Percentiles rank a stretch among this genome's conserved stretches.
Conservation (phyloP, 306 rosid genomes). For the Fagus sylvatica region DNA sequence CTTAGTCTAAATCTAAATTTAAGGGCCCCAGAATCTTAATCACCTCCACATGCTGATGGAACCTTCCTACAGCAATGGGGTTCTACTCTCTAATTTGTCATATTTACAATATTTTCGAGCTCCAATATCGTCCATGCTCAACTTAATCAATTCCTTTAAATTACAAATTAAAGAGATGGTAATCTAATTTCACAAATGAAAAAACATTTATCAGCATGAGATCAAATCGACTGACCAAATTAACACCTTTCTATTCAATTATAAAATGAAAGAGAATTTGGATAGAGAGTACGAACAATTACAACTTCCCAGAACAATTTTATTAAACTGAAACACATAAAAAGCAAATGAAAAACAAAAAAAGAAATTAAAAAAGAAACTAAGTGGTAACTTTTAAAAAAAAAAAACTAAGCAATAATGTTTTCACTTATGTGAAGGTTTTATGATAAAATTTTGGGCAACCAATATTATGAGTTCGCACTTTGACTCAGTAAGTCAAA, state of each 20-base stretch:
- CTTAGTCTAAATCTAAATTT: not conserved
- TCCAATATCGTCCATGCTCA: not conserved
- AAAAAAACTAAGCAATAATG: not conserved
- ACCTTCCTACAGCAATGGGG: not conserved
- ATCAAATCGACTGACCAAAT: conserved; percentile 22
- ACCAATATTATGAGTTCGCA: too few relatives aligned
- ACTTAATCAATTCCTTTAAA: not conserved
- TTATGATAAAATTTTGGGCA: too few relatives aligned
- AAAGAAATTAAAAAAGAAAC: too few relatives aligned
- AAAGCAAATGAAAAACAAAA: conserved; percentile 18
- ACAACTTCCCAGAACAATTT: conserved; percentile 45
- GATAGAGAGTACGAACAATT: conserved; percentile 29
- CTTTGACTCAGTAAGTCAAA: too few relatives aligned
- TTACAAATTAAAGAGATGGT: not conserved
- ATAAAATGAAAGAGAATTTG: conserved; percentile 24
- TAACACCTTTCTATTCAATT: conserved; percentile 26
- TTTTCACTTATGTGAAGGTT: not conserved
- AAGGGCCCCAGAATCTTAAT: not conserved
- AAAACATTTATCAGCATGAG: not conserved
- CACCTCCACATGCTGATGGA: not conserved
- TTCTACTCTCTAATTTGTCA: not conserved
- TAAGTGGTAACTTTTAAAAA: too few relatives aligned
- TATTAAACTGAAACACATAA: conserved; percentile 28
- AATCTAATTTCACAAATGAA: not conserved
- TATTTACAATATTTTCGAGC: not conserved